Evolutionary conservation across 202 grass and related monocot species (phyloP).

Genomic region (Cymbopogon flexuosus): DNA sequence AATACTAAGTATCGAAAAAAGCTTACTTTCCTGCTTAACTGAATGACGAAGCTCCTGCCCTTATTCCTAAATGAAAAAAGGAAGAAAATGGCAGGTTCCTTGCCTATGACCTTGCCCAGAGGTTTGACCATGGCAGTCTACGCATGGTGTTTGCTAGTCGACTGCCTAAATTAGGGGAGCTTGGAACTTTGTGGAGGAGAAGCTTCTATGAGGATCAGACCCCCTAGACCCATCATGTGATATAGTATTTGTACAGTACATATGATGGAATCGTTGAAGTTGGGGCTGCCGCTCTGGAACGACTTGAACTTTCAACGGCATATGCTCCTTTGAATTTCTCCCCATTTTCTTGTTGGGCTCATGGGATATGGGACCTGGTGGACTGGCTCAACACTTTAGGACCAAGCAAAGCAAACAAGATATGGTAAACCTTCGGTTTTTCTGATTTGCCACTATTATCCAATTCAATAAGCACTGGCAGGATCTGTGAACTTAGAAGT

Average conservation of each 20-base stretch:
- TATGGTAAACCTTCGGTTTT: background rate
- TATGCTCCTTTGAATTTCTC: background rate
- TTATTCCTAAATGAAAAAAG: background rate
- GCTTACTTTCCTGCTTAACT: background rate
- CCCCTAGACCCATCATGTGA: background rate
- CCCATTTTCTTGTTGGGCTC: background rate
- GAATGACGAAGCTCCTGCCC: background rate
- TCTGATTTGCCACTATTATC: background rate
- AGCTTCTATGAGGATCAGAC: background rate
- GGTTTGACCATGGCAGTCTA: conserved; percentile 3
- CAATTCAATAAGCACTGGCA: background rate
- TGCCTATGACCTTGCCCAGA: background rate
- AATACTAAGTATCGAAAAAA: too few relatives aligned
- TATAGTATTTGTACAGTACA: background rate
- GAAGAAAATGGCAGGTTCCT: background rate
- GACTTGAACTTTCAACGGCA: conserved; percentile 34
- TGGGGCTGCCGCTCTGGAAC: background rate
- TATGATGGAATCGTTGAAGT: conserved; percentile 16
- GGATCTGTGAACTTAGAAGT: background rate
- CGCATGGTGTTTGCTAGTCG: background rate
- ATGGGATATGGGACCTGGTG: background rate
- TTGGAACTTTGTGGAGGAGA: background rate
- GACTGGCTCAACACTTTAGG: background rate
- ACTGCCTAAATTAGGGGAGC: background rate
- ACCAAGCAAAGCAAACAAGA: background rate